Base-by-base conservation (phyloP, 2,329 filamentous ascomycete species). In the Aspergillus jensenii region DNA sequence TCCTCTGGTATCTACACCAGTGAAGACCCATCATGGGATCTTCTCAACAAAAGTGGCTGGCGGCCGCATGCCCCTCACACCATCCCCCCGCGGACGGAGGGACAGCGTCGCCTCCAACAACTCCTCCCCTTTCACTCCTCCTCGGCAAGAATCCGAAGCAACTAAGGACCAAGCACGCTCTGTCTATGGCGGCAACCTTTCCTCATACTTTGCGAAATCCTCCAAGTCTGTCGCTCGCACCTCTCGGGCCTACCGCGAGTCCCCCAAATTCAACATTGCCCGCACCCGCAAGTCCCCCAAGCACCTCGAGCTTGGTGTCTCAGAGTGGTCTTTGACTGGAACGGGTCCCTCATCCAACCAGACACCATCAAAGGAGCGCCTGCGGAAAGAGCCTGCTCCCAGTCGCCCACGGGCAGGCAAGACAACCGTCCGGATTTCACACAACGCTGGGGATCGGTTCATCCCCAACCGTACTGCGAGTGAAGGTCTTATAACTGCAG, bases 41-140 rank as follows among this genome's bases (percentile, higher is more conserved):
- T 97, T 98, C 82, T 92, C 89, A 67, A 87, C 90, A 67, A 92
- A 92, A 75, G 95, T 93, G 74, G 95, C 93, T 76, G 93, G 93
- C 79, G 92, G 93, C 74, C 91, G 95, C 62, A 93, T 96, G 83
- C 93, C 95, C 68, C 81, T 99, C 73, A 97, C 93, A 4, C 93
- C 95, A 33, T 98, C 93, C 58, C 95, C 95, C 58, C 86, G 88
- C 66, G 79, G 82, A 62, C 85, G 87, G 64, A 80, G 81, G 35
- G 77, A 80, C 33, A 81, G 74, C 56, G 56, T 72, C 23, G 68
- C 79, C 55, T 77, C 82, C 12, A 84, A 82, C 71, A 72, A 84
- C 73, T 86, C 87, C 12, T 92, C 90, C n/a, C 90, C 90, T 0
- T 91, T 87, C 74, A 93, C 90, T 2, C 91, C 91, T 41, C 80